Conservation (phyloP, 129 eudicot genomes). For the Deinandra increscens region DNA sequence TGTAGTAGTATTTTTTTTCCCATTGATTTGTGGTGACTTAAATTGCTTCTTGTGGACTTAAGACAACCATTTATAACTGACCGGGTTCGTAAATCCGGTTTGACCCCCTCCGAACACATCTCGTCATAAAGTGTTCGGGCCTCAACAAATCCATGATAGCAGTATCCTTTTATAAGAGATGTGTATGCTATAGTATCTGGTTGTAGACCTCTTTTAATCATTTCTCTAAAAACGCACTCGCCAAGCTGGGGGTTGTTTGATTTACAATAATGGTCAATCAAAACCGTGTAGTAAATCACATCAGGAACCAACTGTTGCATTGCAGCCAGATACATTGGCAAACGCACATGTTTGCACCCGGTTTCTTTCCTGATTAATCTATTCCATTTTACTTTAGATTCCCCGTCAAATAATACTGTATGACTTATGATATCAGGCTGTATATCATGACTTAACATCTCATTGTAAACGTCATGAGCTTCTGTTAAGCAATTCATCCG, state of each 20-base stretch:
- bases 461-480: conserved; percentile 47
- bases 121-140: conserved; percentile 40
- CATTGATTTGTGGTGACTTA: conserved; percentile 75
- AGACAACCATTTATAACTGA: conserved; percentile 28
- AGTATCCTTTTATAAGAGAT: conserved; percentile 50
- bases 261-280: conserved; percentile 55
- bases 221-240: conserved; percentile 39
- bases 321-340: conserved; percentile 30
- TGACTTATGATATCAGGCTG: conserved; percentile 62
- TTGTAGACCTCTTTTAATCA: conserved; percentile 60
- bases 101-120: conserved; percentile 46
- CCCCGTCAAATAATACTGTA: conserved; percentile 67
- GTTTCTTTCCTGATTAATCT: conserved; percentile 12
- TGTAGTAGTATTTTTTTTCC: conserved; percentile 85
- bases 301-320: conserved; percentile 55
- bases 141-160: conserved; percentile 32
- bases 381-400: conserved; percentile 37
- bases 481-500: conserved; percentile 34
- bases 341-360: conserved; percentile 13
- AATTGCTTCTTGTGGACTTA: conserved; percentile 35
- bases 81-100: conserved; percentile 33
- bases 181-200: conserved; percentile 66
- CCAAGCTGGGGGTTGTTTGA: conserved; percentile 52
- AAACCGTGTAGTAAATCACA: conserved; percentile 56
- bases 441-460: conserved; percentile 61